Evolutionary conservation across 2,329 filamentous ascomycete species (phyloP), one percentile per base, ranked within the genome.

Genomic region (Pyrenophora tritici-repentis): DNA sequence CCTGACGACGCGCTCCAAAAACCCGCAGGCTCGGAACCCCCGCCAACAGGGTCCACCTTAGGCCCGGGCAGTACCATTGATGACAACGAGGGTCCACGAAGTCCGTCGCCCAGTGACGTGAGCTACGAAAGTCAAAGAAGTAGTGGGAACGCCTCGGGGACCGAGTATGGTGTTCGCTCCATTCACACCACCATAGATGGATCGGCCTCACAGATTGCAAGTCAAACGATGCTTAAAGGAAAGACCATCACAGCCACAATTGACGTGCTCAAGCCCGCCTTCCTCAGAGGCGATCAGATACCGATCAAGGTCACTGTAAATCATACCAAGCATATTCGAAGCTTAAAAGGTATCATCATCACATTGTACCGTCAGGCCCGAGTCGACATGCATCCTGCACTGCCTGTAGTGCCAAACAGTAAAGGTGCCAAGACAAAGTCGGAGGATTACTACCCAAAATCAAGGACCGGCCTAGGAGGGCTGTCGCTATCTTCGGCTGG

Each of bases 281-380:
- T 88, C 68, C 78, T 97, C 12, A 87, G 91, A 0, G 94, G 94
- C 13, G 94, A 97, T 63, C 84, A 83, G 18, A 80, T 97, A 36
- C 86, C 90, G 0, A 82, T 97, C 46, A 88, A 85, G 63, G 86
- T 97, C 44, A 86, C 83, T 0, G 86, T 99, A 53, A 88, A 91
- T 58, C 94, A 97, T 70, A 93, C 88, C 53, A 96, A 95, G 72
- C 83, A 86, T 50, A 85, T 97, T 66, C 91, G 93, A 76, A 97
- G 91, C 70, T 82, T 96, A 75, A 89, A 93, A 62, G 93, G 94
- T 6, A 88, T 97, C 40, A 94, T 97, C 54, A 85, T 96, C 38
- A 97, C 94, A 1, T 78, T 99, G 7, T 97, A 95, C 71, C 86
- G 94, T 37, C 90, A 96, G 72, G 91, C 91, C 18, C 86, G 91